Base-by-base conservation (phyloP, 1,284 basidiomycete genomes). In the Ganoderma boninense region DNA sequence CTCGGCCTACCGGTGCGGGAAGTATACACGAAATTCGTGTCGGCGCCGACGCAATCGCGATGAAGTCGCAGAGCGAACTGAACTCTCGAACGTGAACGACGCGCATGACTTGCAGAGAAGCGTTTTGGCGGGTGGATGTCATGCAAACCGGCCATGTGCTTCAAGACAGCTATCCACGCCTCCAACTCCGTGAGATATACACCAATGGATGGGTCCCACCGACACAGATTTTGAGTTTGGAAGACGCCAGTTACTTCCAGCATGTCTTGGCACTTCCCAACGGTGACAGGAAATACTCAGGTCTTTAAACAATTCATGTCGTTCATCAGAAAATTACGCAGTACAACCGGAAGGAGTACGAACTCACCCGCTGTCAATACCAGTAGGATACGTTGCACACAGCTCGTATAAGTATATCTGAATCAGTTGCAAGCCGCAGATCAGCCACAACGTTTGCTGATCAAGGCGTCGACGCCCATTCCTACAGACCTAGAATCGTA, bases 201-300 rank as follows among this genome's bases (percentile, higher is more conserved):
- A 40, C 16, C 57, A 38, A 16, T 18, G 20, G n/a, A 13, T 40
- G 11, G 38, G 57, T 23, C 6, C 32, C n/a, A n/a, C 5, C 2
- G 35, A 20, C 20, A 35, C 57, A n/a, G 20, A 40, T n/a, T 60
- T 60, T 40, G 35, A 18, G 56, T 35, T 16, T 32, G 16, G 20
- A 32, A 16, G 20, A 35, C 32, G 29, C 5, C 56, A 8, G 29
- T 35, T 35, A 4, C 23, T 54, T 26, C 23, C 5, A 54, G 4
- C 13, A 57, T 35, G 56, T 57, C 56, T 57, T 57, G 32, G 56
- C 56, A 35, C 23, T 57, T 57, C 56, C 56, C 56, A 57, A 20
- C 10, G 16, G 7, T 35, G 56, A 32, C 32, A 32, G 56, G 26
- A 29, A 23, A 57, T 20, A 8, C 38, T 40, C 11, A 57, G 52